Base-by-base conservation (phyloP, 1,284 basidiomycete species). In the Tetrapyrgos nigripes region DNA sequence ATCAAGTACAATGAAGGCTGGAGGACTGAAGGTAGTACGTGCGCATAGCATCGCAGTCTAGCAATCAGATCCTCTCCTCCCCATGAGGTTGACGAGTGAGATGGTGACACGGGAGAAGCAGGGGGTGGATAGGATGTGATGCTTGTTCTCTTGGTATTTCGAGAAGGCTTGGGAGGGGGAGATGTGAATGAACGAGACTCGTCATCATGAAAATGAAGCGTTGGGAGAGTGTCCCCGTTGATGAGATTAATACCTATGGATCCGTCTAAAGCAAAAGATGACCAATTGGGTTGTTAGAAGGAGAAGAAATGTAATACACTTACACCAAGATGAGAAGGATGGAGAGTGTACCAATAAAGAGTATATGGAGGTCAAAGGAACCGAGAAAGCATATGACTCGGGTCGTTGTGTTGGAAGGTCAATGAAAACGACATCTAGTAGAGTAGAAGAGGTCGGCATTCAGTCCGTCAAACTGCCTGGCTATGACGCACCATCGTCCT, bases 161-260 rank as follows among this genome's bases (percentile, higher is more conserved):
- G 40, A 58, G 57, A 57, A 66, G 56, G 50, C 53, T 47, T 66
- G 10, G 83, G 76, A 13, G 80, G 74, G n/a, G 85, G 79, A 50
- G 83, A 73, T 24, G 83, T 83, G 73, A 89, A 85, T 8, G 93
- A 94, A 29, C 83, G 85, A 0, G 94, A 95, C 72, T 97, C 96
- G 64, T 98, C 96, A 69, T 98, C 97, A 71, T 98, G 97, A 73
- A 98, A 98, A 74, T 95, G 88, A 3, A 99, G 83, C 0, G 93
- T 95, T 0, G 95, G 94, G 0, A 98, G 82, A 0, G 94, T 95
- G 40, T 94, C 85, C 13, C 96, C 95, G 62, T 91, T 96, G 55
- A 90, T 91, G 40, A 98, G 85, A 70, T 96, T 97, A 62, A 94
- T 84, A 27, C 84, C 87, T 64, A 91, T 85, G 21, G 90, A 89